Percentiles rank a stretch among this genome's conserved stretches.
These are phyloP conservation scores for Malus domestica DNA, from an alignment of 306 rosid species.

Conservation along the genomic window ASM211411v1 NC_041799.1:16622001-16622500, in stretches of 20 bases:
- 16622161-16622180: background rate
- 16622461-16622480: no score
- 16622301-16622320: no score
- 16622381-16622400: background rate
- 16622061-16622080: conserved; percentile 40
- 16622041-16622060: background rate
- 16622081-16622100: conserved; percentile 61
- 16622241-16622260: background rate
- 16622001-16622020: conserved; percentile 1
- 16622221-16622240: no score
- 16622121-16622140: conserved; percentile 73
- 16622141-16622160: conserved; percentile 55
- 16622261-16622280: background rate
- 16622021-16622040: background rate
- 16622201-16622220: no score
- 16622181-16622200: background rate
- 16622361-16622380: background rate
- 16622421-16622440: no score
- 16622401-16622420: background rate
- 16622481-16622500: no score
- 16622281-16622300: no score
- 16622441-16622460: no score
- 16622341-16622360: background rate
- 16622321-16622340: no score
- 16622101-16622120: conserved; percentile 74